These are phyloP conservation scores for Nemania diffusa DNA, from an alignment of 2,329 filamentous ascomycete genomes.

Conservation along the genomic window DNA sequence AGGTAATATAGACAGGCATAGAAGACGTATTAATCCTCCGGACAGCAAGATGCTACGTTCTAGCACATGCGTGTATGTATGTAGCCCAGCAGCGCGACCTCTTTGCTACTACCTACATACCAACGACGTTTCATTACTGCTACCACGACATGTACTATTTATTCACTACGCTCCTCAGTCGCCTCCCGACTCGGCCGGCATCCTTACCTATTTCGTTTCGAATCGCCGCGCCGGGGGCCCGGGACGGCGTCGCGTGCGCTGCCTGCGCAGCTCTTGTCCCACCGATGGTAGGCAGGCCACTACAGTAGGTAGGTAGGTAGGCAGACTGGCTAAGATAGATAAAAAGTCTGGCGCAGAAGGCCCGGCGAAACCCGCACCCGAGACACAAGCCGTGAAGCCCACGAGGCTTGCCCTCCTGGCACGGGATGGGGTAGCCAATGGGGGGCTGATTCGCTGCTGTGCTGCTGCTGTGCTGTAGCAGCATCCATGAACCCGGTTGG, in stretches of 20 bases:
- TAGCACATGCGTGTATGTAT: background rate
- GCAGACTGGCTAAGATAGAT: background rate
- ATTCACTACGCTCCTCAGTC: background rate
- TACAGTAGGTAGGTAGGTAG: no score
- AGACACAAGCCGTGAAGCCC: conserved; percentile 22
- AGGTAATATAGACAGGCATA: background rate
- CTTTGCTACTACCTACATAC: background rate
- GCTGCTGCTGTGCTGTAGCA: background rate
- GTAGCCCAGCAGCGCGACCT: background rate
- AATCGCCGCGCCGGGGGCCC: conserved; percentile 4
- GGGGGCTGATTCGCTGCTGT: background rate
- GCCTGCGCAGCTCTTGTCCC: background rate
- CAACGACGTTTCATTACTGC: background rate
- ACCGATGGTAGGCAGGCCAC: background rate
- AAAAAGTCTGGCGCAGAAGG: conserved; percentile 9
- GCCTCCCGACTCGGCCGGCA: conserved; percentile 8
- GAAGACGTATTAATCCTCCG: background rate
- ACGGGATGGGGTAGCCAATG: conserved; percentile 11
- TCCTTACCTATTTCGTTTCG: conserved; percentile 15
- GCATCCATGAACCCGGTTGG: conserved; percentile 14
- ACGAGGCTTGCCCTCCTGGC: conserved; percentile 8
- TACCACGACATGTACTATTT: background rate
- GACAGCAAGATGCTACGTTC: background rate
- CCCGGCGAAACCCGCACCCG: conserved; percentile 32
- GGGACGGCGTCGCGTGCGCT: background rate